Evolutionary conservation across 2,329 filamentous ascomycete species (phyloP), one percentile per base, ranked within the genome.

Genomic region (Pseudocercospora macadamiae): DNA sequence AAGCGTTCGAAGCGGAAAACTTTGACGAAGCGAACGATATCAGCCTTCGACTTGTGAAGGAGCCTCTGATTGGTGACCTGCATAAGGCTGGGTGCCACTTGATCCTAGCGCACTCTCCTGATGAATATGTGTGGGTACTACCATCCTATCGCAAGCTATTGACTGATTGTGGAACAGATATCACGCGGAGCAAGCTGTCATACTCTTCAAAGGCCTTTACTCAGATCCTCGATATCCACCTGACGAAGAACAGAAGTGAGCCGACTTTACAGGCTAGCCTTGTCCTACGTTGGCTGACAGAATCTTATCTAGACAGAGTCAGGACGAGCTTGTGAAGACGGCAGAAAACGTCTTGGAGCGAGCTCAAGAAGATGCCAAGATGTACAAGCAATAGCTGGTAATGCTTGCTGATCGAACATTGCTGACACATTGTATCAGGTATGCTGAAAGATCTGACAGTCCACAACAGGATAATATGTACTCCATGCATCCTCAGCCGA

Each of bases 41-140:
- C 30, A 47, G 37, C n/a, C 23, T 16, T 10, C 30, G 26, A 21
- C 52, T 63, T 7, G 53, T 63, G 9, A 56, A 53, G 6, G 61
- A 61, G 12, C 54, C 51, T 23, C 26, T 51, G 19, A 39, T 61
- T 18, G 61, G 61, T 32, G 39, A 56, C 28, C 47, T 63, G 26
- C 61, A 61, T 48, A 56, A 57, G 36, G 61, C 61, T 18, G 55
- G 55, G 9, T 59, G 58, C 26, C 61, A 63, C 49, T 36, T 60
- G 54, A 63, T 63, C 21, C 34, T 61, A 18, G 61, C 61, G 14
- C 57, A 60, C 21, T 54, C 42, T 37, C 53, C 57, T 3, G 58
- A 61, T 19, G 36, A 63, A 32, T 63, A 61, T n/a, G 61, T 63
- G 54, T 61, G 51, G 18, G 54, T 55, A 19, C 16, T 23, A 14